Evolutionary conservation across 148 eudicot genomes (phyloP), one percentile per base, ranked within the genome.

Genomic region (Spergularia bocconei): DNA sequence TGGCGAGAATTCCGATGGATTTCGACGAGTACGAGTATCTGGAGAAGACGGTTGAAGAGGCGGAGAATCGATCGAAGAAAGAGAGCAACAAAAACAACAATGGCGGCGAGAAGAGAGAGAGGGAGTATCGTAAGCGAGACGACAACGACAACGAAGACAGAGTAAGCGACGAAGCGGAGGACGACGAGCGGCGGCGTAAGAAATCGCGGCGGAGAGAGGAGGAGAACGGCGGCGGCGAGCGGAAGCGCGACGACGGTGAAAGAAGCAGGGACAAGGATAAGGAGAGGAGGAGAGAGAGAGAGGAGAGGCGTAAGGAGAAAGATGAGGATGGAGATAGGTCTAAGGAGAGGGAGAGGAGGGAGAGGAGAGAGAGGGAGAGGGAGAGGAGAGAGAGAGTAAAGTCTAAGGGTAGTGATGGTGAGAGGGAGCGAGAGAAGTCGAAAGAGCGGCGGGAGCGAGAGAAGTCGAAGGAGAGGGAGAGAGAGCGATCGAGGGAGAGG

Each of bases 21-120:
- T 91, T 94, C 88, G 98, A 94, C 86, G 98, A 94, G 90, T 94
- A 94, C 81, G 97, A 94, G 54, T 91, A 94, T 63, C 74, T 94
- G 63, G 98, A 91, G 88, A 91, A 91, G 47, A 76, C 94, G 17
- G 93, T 86, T 38, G 93, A 88, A 25, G 93, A 83, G 21, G 65
- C 83, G 0, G 84, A 82, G 33, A 48, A 70, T 55, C 69, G 76
- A 56, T 73, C 86, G 39, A 85, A 79, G 84, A 80, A 77, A 78
- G 70, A 69, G 55, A 78, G 81, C 20, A 73, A 33, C 57, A 65
- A 23, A 23, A 23, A 7, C 25, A 8, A 58, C 62, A 19, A 19
- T 44, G 48, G 44, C 59, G 70, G 53, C 21, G 89, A 85, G 81
- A 84, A 76, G 84, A 70, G 81, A 73, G 90, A 89, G 78, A 83